Conservation (phyloP, 2,329 filamentous ascomycete species). For the Aspergillus puulaauensis region DNA sequence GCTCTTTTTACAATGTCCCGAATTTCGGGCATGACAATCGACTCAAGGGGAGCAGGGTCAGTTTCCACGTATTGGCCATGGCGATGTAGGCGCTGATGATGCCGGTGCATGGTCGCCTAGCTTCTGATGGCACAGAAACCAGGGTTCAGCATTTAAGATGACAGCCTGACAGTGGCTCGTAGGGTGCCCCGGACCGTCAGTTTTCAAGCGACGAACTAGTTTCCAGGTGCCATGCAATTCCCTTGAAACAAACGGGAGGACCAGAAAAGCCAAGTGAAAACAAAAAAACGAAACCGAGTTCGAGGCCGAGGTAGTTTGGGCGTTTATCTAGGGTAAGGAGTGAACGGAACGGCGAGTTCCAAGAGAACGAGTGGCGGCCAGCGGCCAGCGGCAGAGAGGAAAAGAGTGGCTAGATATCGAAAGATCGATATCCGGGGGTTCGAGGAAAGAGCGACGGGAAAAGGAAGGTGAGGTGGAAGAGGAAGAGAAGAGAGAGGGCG, state of each 20-base stretch:
- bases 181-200: background rate
- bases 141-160: background rate
- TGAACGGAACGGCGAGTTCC: slow-evolving; percentile 24
- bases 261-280: background rate
- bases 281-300: background rate
- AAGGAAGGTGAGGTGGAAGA: slow-evolving; percentile 1
- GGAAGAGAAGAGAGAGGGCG: background rate
- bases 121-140: background rate
- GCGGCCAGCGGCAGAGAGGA: slow-evolving; percentile 22
- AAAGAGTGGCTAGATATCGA: slow-evolving; percentile 14
- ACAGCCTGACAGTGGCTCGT: background rate
- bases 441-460: slow-evolving; percentile 13
- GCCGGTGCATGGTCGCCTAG: slow-evolving; percentile 21
- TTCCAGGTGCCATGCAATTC: background rate
- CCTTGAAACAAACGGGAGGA: background rate
- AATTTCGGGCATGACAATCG: slow-evolving; percentile 24
- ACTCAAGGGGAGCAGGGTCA: slow-evolving; percentile 20
- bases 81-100: slow-evolving; percentile 20
- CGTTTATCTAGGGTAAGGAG: slow-evolving; percentile 21
- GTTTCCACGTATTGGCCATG: slow-evolving; percentile 26
- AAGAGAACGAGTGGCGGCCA: slow-evolving; percentile 26
- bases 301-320: background rate
- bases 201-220: background rate
- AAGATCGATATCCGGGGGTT: slow-evolving; percentile 10
- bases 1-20: slow-evolving; percentile 31